Percentiles rank a stretch among this genome's conserved stretches.
phyloP scores from a whole-genome alignment of 805 yeast species.

The Saturnispora silvae region DNA sequence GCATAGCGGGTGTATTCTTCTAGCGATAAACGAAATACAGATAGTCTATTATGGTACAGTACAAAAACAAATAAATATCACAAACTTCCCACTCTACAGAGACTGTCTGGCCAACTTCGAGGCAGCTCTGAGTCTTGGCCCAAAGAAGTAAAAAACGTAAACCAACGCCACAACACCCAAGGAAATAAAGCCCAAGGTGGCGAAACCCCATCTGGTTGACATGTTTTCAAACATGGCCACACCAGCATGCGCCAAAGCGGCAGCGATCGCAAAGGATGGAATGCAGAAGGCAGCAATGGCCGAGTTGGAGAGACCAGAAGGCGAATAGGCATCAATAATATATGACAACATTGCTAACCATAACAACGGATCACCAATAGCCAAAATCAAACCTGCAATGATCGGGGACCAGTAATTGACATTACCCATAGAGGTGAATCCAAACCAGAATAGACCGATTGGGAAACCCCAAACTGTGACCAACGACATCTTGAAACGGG shows the following conservation, averaged over 20 bases:
- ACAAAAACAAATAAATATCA: too few relatives aligned
- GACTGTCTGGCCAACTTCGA: conserved; percentile 23
- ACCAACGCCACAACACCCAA: conserved; percentile 25
- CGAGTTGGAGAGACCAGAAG: conserved; percentile 25
- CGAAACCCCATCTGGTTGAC: conserved; percentile 28
- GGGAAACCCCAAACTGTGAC: conserved; percentile 30
- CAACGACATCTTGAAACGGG: conserved; percentile 24
- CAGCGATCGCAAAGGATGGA: conserved; percentile 29
- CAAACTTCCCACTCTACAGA: too few relatives aligned
- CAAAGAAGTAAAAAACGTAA: conserved; percentile 27
- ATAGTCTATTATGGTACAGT: too few relatives aligned
- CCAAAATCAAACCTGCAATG: conserved; percentile 25
- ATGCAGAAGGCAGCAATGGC: conserved; percentile 30
- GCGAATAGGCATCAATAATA: conserved; percentile 27
- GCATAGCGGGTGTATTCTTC: too few relatives aligned
- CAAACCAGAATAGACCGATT: conserved; percentile 27
- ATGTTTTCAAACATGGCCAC: conserved; percentile 29
- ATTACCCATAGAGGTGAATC: conserved; percentile 25
- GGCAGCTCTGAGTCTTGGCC: conserved; percentile 21
- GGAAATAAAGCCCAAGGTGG: conserved; percentile 26
- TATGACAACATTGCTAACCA: conserved; percentile 29
- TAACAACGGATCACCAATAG: conserved; percentile 25
- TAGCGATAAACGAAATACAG: too few relatives aligned
- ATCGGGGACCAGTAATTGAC: conserved; percentile 28
- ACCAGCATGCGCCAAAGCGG: conserved; percentile 28